These are phyloP conservation scores for Podospora australis DNA, from an alignment of 495 filamentous ascomycete genomes.

Conservation along the genomic window DNA sequence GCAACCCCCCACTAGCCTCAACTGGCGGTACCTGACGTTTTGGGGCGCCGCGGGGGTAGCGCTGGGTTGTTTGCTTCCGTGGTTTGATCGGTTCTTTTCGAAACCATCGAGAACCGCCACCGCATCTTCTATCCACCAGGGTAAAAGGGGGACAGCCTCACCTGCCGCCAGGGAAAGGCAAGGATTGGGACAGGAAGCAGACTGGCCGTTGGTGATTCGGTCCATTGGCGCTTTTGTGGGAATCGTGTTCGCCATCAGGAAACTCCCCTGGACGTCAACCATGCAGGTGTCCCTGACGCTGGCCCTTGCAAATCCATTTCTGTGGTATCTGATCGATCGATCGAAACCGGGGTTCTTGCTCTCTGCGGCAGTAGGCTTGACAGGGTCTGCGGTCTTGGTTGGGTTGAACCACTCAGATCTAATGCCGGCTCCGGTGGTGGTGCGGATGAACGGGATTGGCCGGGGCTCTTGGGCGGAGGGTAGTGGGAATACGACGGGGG, in stretches of 20 bases:
- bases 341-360: slow-evolving; percentile 77
- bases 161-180: not conserved
- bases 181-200: slow-evolving; percentile 30
- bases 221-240: slow-evolving; percentile 92
- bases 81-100: slow-evolving; percentile 62
- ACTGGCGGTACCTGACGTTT: slow-evolving; percentile 60
- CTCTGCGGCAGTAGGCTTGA: slow-evolving; percentile 61
- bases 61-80: slow-evolving; percentile 74
- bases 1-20: not conserved
- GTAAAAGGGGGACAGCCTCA: too few relatives aligned
- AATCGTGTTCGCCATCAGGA: slow-evolving; percentile 93
- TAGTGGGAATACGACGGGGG: slow-evolving; percentile 28
- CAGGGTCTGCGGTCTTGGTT: slow-evolving; percentile 61
- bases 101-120: too few relatives aligned
- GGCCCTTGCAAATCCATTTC: slow-evolving; percentile 82
- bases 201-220: slow-evolving; percentile 78
- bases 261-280: slow-evolving; percentile 87
- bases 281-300: slow-evolving; percentile 88
- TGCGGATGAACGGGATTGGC: slow-evolving; percentile 14
- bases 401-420: slow-evolving; percentile 61
- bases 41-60: slow-evolving; percentile 78
- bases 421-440: slow-evolving; percentile 66
- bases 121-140: not conserved
- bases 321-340: slow-evolving; percentile 95
- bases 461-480: too few relatives aligned